Base-by-base conservation (phyloP, 768 basidiomycete species). In the Cubamyces sp. region DNA sequence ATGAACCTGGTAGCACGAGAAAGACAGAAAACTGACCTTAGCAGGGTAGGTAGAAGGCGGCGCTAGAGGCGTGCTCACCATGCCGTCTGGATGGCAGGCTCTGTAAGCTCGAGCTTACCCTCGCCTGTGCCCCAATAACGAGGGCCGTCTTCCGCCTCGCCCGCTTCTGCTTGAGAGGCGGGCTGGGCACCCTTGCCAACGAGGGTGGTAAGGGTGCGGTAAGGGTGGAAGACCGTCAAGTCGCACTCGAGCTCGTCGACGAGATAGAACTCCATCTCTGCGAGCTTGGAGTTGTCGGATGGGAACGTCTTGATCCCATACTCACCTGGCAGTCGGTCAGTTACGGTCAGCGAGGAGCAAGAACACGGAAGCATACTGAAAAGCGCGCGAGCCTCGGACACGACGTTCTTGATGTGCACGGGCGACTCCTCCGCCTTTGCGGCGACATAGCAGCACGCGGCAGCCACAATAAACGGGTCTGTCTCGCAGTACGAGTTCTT, bases 191-290 rank as follows among this genome's bases (percentile, higher is more conserved):
- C 86, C 61, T 85, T 85, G 61, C 84, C 88, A 68, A 90, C 91
- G 18, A 97, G 78, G 1, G 90, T 80, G 43, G 91, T 77, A 23
- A 98, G 83, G 0, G 94, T 92, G 54, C 94, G 87, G 75, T 99
- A 99, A 0, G 97, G 96, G 73, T 98, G 97, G 73, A 94, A 98
- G 8, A 98, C 84, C 57, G 88, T 74, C 45, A 99, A 78, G 74
- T 98, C 94, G 69, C 96, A 98, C 73, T 97, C 95, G 26, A 98
- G 84, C 72, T 99, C 96, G 70, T 94, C 94, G 23, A 99, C 88
- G 11, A 98, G 87, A 77, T 96, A 98, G 77, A 98, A 98, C 73
- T 98, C 96, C 96, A 98, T 98, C 74, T 99, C 97, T 3, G 96
- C 97, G 15, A 99, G 79, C 70, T 94, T 95, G 12, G 90, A 84